These are phyloP conservation scores for Rhynchospora tenuis DNA, from an alignment of 176 grass and related monocot genomes.

Conservation along the genomic window DNA sequence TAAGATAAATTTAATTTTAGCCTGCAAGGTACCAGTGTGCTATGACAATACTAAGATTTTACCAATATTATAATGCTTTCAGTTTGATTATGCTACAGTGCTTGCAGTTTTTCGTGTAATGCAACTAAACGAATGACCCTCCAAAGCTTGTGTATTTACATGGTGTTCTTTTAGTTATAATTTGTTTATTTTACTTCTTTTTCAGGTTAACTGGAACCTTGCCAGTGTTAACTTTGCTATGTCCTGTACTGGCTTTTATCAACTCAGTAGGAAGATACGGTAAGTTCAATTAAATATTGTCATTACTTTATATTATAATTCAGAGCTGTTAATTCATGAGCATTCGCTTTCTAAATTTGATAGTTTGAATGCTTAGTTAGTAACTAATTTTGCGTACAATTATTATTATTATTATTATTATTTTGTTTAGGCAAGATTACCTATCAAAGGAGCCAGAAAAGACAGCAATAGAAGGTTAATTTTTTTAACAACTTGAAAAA, in stretches of 20 bases:
- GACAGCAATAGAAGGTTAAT: slow-evolving; percentile 28
- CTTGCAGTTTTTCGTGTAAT: not conserved
- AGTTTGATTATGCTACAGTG: too few relatives aligned
- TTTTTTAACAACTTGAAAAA: too few relatives aligned
- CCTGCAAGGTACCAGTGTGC: not conserved
- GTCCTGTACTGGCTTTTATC: slow-evolving; percentile 63
- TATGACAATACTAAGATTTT: not conserved
- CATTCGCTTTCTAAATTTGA: slow-evolving; percentile 1
- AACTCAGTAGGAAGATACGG: slow-evolving; percentile 70
- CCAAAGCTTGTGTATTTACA: not conserved
- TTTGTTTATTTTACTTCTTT: not conserved
- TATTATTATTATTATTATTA: too few relatives aligned
- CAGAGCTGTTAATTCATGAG: not conserved
- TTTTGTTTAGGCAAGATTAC: slow-evolving; percentile 53
- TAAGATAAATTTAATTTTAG: not conserved
- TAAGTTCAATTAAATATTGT: slow-evolving; percentile 20
- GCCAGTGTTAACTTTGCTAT: slow-evolving; percentile 63
- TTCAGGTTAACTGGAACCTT: slow-evolving; percentile 84
- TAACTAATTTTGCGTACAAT: not conserved
- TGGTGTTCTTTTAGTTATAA: not conserved
- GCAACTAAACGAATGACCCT: not conserved
- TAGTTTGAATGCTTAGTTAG: not conserved
- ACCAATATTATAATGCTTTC: not conserved
- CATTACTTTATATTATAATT: not conserved
- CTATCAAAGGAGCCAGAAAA: slow-evolving; percentile 41